Conservation (phyloP, 257 asterid genomes). For the Verbena officinalis region DNA sequence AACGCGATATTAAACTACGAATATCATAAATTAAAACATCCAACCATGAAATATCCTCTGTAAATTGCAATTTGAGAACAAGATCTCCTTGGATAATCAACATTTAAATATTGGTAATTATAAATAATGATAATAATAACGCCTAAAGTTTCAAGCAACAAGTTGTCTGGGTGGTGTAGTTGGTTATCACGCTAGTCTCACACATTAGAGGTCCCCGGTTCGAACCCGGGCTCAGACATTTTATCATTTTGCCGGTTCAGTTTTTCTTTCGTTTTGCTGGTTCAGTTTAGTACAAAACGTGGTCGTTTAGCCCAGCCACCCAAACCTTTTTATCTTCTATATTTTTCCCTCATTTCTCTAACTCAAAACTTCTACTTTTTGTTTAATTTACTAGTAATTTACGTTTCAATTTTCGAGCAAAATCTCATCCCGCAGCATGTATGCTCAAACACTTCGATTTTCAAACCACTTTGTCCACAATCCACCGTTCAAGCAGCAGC, state of each 20-base stretch:
- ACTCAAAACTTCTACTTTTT: neutral
- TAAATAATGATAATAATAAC: too few species aligned
- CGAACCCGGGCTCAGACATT: constrained; percentile 99
- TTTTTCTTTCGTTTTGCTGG: neutral
- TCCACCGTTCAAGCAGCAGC: constrained; percentile 26
- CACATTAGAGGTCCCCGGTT: constrained; percentile 99
- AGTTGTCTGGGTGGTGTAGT: constrained; percentile 99
- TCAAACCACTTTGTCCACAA: constrained; percentile 31
- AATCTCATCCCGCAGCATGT: constrained; percentile 33
- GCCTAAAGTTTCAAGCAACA: too few species aligned
- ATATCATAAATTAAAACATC: too few species aligned
- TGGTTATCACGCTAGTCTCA: constrained; percentile 99
- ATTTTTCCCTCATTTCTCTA: neutral
- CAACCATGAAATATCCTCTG: too few species aligned
- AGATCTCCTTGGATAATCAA: too few species aligned
- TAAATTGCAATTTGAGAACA: too few species aligned
- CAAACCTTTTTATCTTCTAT: neutral
- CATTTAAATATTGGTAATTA: too few species aligned
- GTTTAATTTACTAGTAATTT: too few species aligned
- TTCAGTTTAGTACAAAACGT: neutral
- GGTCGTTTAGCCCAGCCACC: too few species aligned
- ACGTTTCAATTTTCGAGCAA: neutral
- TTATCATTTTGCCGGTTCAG: neutral
- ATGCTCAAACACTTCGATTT: constrained; percentile 41
- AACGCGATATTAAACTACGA: too few species aligned